Conservation (phyloP, 768 basidiomycete species). For the Termitomyces sp. region DNA sequence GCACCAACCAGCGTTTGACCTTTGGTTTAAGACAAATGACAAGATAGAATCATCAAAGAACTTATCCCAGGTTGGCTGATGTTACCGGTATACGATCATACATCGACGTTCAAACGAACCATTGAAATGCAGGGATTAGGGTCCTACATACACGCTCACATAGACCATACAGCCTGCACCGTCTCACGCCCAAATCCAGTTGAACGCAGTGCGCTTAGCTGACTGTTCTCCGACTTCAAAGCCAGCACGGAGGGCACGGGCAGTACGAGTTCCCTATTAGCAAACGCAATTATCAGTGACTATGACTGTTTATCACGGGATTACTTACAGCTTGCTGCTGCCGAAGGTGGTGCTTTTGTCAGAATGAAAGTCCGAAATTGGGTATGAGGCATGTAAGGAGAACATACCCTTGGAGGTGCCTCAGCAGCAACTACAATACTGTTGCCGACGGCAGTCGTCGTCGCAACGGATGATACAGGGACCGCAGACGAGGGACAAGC, state of each 20-base stretch:
- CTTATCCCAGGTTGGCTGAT: background rate
- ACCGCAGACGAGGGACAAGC: constrained; percentile 11
- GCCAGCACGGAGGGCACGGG: constrained; percentile 28
- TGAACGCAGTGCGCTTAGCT: constrained; percentile 19
- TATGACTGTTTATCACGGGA: background rate
- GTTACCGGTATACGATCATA: background rate
- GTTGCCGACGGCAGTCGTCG: background rate
- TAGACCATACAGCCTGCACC: background rate
- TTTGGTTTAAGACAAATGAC: too few relatives aligned
- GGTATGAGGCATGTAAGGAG: background rate
- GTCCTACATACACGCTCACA: background rate
- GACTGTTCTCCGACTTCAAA: constrained; percentile 14
- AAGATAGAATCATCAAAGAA: too few relatives aligned
- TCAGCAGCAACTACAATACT: constrained; percentile 3
- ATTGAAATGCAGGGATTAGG: background rate
- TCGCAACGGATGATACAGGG: background rate
- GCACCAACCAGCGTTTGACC: too few relatives aligned
- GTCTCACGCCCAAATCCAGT: constrained; percentile 27
- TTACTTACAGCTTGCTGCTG: constrained; percentile 6
- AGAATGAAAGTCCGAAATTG: background rate
- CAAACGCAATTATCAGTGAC: background rate
- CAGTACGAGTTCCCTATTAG: constrained; percentile 35
- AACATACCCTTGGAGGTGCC: constrained; percentile 1
- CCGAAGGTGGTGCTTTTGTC: background rate
- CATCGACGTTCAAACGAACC: background rate